Evolutionary conservation across 2,329 filamentous ascomycete genomes (phyloP), one percentile per base, ranked within the genome.

Genomic region (Phialemoniopsis sp.): DNA sequence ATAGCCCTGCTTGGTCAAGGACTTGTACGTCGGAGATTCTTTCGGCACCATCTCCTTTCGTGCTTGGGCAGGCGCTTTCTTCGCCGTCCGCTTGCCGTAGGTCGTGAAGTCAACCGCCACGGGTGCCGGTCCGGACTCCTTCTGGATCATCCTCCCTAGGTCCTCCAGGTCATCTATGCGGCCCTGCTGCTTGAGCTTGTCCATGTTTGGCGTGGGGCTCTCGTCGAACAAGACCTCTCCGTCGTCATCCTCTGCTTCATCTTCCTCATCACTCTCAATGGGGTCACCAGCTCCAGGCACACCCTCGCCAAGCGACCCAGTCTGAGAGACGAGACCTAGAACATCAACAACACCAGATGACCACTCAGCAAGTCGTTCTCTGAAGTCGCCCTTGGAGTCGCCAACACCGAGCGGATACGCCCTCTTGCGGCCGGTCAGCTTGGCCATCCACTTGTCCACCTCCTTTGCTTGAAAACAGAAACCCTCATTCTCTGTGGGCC

Each of bases 391-490:
- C 62, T 89, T 94, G 41, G 86, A 78, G 61, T 97, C 89, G 3
- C 86, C 89, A 73, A 91, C 83, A 5, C 93, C 93, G 7, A 97
- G 69, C 0, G 91, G 91, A 53, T 85, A 97, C 1, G 89, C 90
- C 56, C 90, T 76, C 65, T 91, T 95, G 45, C 85, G 78, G 2
- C 79, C 84, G 0, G 90, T 95, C 53, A 98, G 66, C 57, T 89
- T 94, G n/a, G 91, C 89, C 86, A 98, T 87, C 91, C 93, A 97
- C 58, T 82, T 89, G 58, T 98, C 91, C 4, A 94, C 72, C 50
- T 95, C 84, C 54, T 84, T 87, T 2, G 91, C 91, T 58, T 97
- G 91, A 46, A 88, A 89, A 58, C 91, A 96, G 64, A 90, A 98
- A 0, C 91, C 91, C 51, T 93, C 87, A 43, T 84, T 79, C 62